Percentiles rank a stretch among this genome's conserved stretches.
These are phyloP conservation scores for Aegilops longissima DNA, from an alignment of 176 grass and related monocot genomes.

Conservation along the genomic window DNA sequence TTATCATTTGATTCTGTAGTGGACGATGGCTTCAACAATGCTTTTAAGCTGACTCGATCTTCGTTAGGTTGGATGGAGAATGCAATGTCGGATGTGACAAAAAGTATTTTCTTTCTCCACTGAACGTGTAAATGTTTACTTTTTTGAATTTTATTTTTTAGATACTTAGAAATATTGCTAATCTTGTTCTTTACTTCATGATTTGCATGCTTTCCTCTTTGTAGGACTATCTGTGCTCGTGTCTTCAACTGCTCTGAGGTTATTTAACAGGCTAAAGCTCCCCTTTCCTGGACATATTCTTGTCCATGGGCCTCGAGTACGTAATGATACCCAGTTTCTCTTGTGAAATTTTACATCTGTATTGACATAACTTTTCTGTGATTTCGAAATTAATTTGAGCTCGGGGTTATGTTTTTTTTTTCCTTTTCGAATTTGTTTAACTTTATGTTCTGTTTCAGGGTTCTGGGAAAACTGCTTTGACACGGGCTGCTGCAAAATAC, in stretches of 20 bases:
- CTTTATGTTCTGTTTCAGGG: conserved; percentile 55
- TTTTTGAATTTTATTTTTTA: conserved; percentile 1
- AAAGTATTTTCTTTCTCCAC: conserved; percentile 50
- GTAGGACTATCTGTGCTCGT: conserved; percentile 79
- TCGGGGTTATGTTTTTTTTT: neutral
- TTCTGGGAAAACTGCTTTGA: conserved; percentile 94
- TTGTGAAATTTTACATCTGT: conserved; percentile 15
- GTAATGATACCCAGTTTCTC: conserved; percentile 46
- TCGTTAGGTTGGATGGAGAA: conserved; percentile 90
- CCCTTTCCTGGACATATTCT: conserved; percentile 82
- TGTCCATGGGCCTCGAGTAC: conserved; percentile 86
- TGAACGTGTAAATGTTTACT: conserved; percentile 4
- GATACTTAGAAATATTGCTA: neutral
- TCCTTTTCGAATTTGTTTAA: neutral
- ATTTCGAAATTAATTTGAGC: conserved; percentile 19
- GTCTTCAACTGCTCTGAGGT: conserved; percentile 59
- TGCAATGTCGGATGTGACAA: conserved; percentile 75
- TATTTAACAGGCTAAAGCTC: conserved; percentile 54
- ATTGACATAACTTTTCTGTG: conserved; percentile 2
- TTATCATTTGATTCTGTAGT: conserved; percentile 52
- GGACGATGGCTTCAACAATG: conserved; percentile 44
- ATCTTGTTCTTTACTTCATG: conserved; percentile 13
- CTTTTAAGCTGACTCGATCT: conserved; percentile 54
- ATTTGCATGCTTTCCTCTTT: conserved; percentile 33
- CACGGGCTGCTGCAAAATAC: conserved; percentile 70